phyloP scores from a whole-genome alignment of 257 asterid genomes.

The Penstemon eatonii region DNA sequence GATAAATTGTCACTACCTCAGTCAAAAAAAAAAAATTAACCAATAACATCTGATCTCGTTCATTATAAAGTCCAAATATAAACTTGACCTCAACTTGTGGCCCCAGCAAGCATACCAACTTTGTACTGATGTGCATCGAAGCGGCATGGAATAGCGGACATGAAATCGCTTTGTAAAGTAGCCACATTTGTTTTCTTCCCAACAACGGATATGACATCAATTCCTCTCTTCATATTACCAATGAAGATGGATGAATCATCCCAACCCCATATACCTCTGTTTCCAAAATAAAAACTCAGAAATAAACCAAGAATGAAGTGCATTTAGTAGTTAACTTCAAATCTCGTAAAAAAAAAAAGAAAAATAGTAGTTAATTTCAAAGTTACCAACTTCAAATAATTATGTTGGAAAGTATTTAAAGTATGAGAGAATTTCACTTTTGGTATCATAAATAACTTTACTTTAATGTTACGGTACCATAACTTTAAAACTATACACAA shows the following conservation, averaged over 20 bases:
- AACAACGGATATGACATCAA: slow-evolving; percentile 57
- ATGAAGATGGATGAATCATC: slow-evolving; percentile 79
- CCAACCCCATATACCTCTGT: slow-evolving; percentile 97
- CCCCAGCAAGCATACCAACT: slow-evolving; percentile 77
- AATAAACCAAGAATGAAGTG: not conserved
- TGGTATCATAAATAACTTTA: too few relatives aligned
- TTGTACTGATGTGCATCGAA: slow-evolving; percentile 55
- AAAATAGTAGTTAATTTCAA: too few relatives aligned
- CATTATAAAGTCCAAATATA: slow-evolving; percentile 57
- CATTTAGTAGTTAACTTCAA: not conserved
- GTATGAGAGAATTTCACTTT: too few relatives aligned
- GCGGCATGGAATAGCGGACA: slow-evolving; percentile 73
- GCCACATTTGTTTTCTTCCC: slow-evolving; percentile 31
- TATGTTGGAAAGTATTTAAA: too few relatives aligned
- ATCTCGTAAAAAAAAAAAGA: too few relatives aligned
- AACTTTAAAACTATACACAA: too few relatives aligned
- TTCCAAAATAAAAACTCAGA: not conserved
- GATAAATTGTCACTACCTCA: too few relatives aligned
- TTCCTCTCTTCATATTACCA: slow-evolving; percentile 78
- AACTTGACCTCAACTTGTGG: slow-evolving; percentile 78
- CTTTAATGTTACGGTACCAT: too few relatives aligned
- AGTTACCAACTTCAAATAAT: too few relatives aligned
- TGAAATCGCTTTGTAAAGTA: slow-evolving; percentile 63
- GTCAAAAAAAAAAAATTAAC: too few relatives aligned
- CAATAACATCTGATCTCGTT: not conserved